Conservation (phyloP, 2,329 filamentous ascomycete genomes). For the Boeremia exigua region DNA sequence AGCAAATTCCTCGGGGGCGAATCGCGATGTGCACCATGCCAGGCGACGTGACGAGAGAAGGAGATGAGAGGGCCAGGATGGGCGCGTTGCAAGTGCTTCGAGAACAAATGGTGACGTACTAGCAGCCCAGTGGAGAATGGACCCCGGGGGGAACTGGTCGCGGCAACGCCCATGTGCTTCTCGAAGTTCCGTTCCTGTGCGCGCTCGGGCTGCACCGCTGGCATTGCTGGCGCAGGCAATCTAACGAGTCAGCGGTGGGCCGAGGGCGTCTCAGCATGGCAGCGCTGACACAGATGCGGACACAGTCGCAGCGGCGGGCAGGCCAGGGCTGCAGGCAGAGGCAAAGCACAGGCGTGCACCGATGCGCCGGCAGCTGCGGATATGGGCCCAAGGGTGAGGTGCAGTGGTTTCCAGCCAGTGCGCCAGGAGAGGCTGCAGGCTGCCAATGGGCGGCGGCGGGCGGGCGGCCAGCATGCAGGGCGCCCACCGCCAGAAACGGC, state of each 20-base stretch:
- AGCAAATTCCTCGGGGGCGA: conserved; percentile 12
- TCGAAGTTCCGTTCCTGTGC: conserved; percentile 6
- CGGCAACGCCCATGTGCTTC: conserved; percentile 13
- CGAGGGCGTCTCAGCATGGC: conserved; percentile 8
- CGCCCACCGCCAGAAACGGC: conserved; percentile 4
- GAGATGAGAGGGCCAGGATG: conserved; percentile 17
- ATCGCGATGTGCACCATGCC: not conserved
- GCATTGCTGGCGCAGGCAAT: conserved; percentile 13
- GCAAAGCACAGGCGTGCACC: too few species aligned
- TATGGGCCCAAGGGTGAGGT: too few species aligned
- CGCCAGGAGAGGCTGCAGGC: too few species aligned
- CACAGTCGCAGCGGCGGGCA: not conserved
- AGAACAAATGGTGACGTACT: conserved; percentile 15
- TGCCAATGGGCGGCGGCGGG: conserved; percentile 12
- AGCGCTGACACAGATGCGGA: too few species aligned
- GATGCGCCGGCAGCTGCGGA: too few species aligned
- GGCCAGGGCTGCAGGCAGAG: too few species aligned
- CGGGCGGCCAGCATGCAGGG: conserved; percentile 13
- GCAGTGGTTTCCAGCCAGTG: too few species aligned
- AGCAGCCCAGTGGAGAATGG: conserved; percentile 4
- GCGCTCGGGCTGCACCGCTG: conserved; percentile 14
- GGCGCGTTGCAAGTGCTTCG: not conserved
- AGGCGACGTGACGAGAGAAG: not conserved
- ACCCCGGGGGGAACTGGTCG: conserved; percentile 9
- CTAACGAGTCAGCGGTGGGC: conserved; percentile 17